Base-by-base conservation (phyloP, 139 green algal species). In the Picochlorum sp. region DNA sequence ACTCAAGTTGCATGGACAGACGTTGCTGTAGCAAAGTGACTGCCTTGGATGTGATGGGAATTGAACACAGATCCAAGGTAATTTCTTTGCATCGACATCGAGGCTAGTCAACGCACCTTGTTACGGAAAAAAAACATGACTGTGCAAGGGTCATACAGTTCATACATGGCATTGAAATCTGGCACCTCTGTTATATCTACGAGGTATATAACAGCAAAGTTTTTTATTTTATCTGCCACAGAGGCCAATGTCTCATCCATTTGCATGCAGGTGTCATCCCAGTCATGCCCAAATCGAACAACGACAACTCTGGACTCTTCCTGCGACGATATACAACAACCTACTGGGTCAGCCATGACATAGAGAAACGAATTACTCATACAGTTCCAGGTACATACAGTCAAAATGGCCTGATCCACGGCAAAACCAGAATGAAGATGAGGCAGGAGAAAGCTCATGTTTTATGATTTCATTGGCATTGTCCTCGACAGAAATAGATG, bases 91-190 rank as follows among this genome's bases (percentile, higher is more conserved):
- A 23, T 67, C 2, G 0, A 41, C 38, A 20, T 21, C 54, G 24
- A n/a, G 30, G 4, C 18, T 20, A 21, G 4, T 10, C 49, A 7
- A 37, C 68, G 14, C 31, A 81, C 80, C 75, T 93, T 93, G 73
- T 94, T 94, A 3, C 89, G 58, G 79, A 98, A 98, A 83, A 99
- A 98, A 74, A 98, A 99, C 94, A 99, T 99, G 47, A 85, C 73
- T 2, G 94, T 98, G 82, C 94, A 98, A 4, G 94, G 88, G 77
- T 99, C 94, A 75, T 99, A 99, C 51, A 99, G 71, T 84, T 83
- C 78, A 49, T 83, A 85, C 89, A 96, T 96, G 13, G 88, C 91
- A 67, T 92, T 95, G 80, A 96, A 96, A 70, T 95, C 89, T 15
- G 89, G 87, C 11, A 96, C 87, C 63, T 86, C 64, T 23, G 50